Conservation (phyloP, 352 stramenopile genomes). For the Globisporangium echinulatum region DNA sequence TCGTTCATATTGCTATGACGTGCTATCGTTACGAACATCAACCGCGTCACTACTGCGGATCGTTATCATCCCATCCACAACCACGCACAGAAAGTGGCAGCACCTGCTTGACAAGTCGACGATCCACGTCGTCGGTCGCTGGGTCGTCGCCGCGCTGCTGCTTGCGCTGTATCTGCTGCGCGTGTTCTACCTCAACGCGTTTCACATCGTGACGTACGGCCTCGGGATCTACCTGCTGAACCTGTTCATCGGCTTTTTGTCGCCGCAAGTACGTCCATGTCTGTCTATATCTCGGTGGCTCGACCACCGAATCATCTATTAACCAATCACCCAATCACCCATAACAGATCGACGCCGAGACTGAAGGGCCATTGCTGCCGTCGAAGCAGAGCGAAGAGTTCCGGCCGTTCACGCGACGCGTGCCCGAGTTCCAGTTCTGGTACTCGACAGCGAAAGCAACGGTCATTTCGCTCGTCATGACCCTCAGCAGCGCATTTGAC, state of each 20-base stretch:
- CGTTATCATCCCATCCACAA: neutral
- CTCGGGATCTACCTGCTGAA: constrained; percentile 99
- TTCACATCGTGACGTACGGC: constrained; percentile 99
- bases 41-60: neutral
- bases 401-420: constrained; percentile 87
- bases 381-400: constrained; percentile 89
- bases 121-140: constrained; percentile 92
- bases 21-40: no score
- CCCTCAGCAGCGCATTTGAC: constrained; percentile 98
- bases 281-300: neutral
- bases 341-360: constrained; percentile 73
- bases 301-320: neutral
- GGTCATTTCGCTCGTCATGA: constrained; percentile 93
- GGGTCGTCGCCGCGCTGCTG: constrained; percentile 83
- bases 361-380: constrained; percentile 86
- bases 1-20: no score
- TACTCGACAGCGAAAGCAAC: constrained; percentile 88
- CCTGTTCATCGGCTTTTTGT: constrained; percentile 99
- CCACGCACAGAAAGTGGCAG: constrained; percentile 87
- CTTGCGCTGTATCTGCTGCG: constrained; percentile 91
- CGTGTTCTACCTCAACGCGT: constrained; percentile 91
- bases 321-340: neutral
- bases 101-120: constrained; percentile 97
- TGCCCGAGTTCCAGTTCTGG: constrained; percentile 99
- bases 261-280: constrained; percentile 82